Percentiles rank a stretch among this genome's conserved stretches.
Conservation (phyloP, 2,329 filamentous ascomycete genomes). For the Aciculosporium take region DNA sequence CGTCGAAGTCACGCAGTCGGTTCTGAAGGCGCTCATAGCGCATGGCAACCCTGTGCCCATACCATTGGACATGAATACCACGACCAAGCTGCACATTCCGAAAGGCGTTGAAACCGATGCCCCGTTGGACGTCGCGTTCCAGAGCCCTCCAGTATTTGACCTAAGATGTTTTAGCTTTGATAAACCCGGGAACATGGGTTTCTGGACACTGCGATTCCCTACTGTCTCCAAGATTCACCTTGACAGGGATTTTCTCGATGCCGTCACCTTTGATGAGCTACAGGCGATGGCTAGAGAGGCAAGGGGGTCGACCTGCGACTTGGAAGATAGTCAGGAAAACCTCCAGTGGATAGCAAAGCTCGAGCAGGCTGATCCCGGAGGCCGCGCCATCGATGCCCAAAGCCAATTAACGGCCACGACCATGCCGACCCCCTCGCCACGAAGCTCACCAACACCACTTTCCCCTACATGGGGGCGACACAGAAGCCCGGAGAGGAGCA, state of each 20-base stretch:
- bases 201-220: slow-evolving; percentile 66
- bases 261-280: slow-evolving; percentile 54
- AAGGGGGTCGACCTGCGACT: slow-evolving; percentile 28
- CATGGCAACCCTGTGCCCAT: slow-evolving; percentile 31
- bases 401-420: slow-evolving; percentile 32
- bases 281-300: slow-evolving; percentile 50
- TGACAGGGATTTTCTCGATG: slow-evolving; percentile 57
- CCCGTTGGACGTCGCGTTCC: slow-evolving; percentile 43
- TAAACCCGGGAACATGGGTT: slow-evolving; percentile 51
- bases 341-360: slow-evolving; percentile 46
- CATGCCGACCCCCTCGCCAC: slow-evolving; percentile 21
- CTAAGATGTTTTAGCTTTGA: slow-evolving; percentile 70
- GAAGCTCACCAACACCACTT: slow-evolving; percentile 3
- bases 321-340: slow-evolving; percentile 46
- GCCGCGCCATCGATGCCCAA: slow-evolving; percentile 25
- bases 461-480: neutral
- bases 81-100: slow-evolving; percentile 33
- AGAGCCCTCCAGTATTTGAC: slow-evolving; percentile 61
- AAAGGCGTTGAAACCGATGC: slow-evolving; percentile 27
- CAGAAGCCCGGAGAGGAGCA: neutral
- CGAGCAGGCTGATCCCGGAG: slow-evolving; percentile 37
- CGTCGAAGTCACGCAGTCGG: slow-evolving; percentile 38
- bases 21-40: slow-evolving; percentile 35
- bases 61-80: slow-evolving; percentile 21
- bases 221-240: slow-evolving; percentile 61